A percentile compares a stretch with the other conserved stretches of the same genome.
Conservation (phyloP, 306 rosid genomes). For the Phaseolus lunatus region DNA sequence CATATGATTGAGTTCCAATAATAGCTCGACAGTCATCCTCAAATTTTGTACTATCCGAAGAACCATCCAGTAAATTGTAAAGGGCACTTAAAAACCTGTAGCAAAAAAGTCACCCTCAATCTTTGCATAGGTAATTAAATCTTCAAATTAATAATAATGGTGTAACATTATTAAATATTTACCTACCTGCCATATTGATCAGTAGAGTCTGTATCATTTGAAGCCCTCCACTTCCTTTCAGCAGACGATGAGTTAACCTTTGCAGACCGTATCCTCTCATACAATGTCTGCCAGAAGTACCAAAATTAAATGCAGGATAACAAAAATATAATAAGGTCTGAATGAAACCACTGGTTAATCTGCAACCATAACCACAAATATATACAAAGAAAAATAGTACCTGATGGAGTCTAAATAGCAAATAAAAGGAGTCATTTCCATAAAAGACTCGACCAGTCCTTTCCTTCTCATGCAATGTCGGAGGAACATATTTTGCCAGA, state of each 20-base stretch:
- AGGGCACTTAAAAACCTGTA: slow-evolving; percentile 92
- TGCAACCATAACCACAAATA: slow-evolving; percentile 8
- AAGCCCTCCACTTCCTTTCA: slow-evolving; percentile 90
- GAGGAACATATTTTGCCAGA: slow-evolving; percentile 80
- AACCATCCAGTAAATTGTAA: slow-evolving; percentile 94
- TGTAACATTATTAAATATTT: slow-evolving; percentile 22
- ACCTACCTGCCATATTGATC: slow-evolving; percentile 84
- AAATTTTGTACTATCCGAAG: slow-evolving; percentile 93
- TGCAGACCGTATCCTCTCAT: slow-evolving; percentile 92
- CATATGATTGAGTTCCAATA: slow-evolving; percentile 94
- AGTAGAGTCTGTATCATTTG: slow-evolving; percentile 69
- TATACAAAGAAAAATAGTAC: slow-evolving; percentile 53
- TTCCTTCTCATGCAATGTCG: slow-evolving; percentile 63
- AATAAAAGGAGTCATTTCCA: slow-evolving; percentile 95
- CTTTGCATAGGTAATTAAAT: slow-evolving; percentile 36
- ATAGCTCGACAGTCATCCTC: slow-evolving; percentile 99
- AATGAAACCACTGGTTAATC: slow-evolving; percentile 29
- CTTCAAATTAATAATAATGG: slow-evolving; percentile 17
- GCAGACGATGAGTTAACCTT: slow-evolving; percentile 89
- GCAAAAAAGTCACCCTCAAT: slow-evolving; percentile 37
- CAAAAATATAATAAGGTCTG: slow-evolving; percentile 1
- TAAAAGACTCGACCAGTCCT: slow-evolving; percentile 73
- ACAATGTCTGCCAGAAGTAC: slow-evolving; percentile 70
- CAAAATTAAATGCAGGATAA: slow-evolving; percentile 37
- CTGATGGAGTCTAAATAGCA: slow-evolving; percentile 94